Conservation (phyloP, 1,139 yeast genomes). For the Candida sanyaensis region DNA sequence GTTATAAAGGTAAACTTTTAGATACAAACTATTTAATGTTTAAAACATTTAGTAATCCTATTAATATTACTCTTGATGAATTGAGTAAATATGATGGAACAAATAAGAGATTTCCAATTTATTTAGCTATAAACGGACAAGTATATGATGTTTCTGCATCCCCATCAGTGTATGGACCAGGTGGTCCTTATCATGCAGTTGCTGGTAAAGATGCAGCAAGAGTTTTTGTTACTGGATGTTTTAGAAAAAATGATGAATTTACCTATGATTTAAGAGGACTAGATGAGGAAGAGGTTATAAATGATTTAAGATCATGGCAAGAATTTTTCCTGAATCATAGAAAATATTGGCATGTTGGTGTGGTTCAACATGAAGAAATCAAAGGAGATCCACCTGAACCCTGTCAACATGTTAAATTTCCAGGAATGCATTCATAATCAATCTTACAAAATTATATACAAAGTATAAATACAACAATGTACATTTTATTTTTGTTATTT, state of each 20-base stretch:
- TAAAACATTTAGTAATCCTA: constrained; percentile 18
- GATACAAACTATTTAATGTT: constrained; percentile 43
- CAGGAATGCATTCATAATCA: constrained; percentile 19
- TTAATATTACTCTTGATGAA: constrained; percentile 46
- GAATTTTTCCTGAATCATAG: constrained; percentile 45
- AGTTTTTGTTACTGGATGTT: constrained; percentile 79
- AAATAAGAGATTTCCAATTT: constrained; percentile 53
- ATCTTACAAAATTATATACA: not conserved
- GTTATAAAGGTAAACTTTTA: constrained; percentile 54
- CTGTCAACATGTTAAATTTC: constrained; percentile 39
- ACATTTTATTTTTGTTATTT: not conserved
- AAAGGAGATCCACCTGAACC: constrained; percentile 38
- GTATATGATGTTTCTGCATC: constrained; percentile 69
- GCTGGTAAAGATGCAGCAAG: constrained; percentile 74
- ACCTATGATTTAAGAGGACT: constrained; percentile 74
- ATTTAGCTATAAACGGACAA: constrained; percentile 64
- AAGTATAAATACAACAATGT: not conserved
- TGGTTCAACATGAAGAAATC: constrained; percentile 42
- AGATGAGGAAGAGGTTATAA: constrained; percentile 31
- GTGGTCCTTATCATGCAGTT: constrained; percentile 61
- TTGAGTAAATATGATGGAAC: constrained; percentile 57
- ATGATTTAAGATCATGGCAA: constrained; percentile 51
- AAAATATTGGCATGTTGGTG: constrained; percentile 68
- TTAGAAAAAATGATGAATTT: constrained; percentile 53
- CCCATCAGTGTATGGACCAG: constrained; percentile 62